phyloP scores from a whole-genome alignment of 176 grass and related monocot genomes.

The Alopecurus myosuroides region DNA sequence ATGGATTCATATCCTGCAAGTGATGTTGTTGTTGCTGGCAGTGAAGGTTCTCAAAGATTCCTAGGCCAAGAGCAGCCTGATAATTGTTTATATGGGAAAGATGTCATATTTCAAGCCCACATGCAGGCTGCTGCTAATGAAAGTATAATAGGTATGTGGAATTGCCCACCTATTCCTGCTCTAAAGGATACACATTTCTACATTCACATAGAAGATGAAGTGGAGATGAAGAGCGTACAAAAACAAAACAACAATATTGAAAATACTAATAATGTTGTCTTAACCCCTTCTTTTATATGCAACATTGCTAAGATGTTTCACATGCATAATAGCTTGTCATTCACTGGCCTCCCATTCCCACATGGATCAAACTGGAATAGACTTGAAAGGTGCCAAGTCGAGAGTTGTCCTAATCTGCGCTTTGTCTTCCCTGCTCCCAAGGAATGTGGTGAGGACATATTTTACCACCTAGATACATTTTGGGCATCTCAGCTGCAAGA shows the following conservation, averaged over 20 bases:
- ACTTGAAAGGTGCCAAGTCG: neutral
- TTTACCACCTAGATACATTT: neutral
- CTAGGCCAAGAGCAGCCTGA: neutral
- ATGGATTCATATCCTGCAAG: neutral
- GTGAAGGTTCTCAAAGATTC: neutral
- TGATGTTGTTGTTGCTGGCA: neutral
- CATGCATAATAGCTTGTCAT: neutral
- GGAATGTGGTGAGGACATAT: neutral
- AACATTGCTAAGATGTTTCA: neutral
- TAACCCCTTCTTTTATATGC: neutral
- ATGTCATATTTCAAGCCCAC: neutral
- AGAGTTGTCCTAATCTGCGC: constrained; percentile 12
- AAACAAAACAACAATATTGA: neutral
- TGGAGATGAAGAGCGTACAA: neutral
- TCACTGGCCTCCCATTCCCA: neutral
- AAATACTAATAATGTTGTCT: neutral
- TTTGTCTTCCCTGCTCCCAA: neutral
- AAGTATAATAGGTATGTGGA: neutral
- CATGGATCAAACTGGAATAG: rapidly evolving
- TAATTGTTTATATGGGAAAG: neutral
- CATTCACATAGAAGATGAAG: neutral
- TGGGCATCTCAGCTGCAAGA: neutral
- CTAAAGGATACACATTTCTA: neutral
- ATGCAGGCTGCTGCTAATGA: neutral
- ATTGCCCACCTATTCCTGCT: neutral